Base-by-base conservation (phyloP, 2,329 filamentous ascomycete genomes). In the Trichophyton benhamiae region DNA sequence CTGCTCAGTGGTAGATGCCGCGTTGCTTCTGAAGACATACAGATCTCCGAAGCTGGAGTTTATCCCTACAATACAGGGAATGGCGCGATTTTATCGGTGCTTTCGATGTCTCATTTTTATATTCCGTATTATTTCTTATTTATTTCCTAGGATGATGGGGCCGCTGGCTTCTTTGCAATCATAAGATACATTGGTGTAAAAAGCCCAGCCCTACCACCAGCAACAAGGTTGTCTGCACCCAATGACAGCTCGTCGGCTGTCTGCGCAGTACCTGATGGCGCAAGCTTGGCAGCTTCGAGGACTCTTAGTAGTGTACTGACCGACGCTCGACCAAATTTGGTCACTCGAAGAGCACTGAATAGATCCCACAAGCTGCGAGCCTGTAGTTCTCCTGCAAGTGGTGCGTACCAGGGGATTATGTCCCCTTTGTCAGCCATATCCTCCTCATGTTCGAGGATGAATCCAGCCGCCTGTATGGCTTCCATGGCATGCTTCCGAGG, bases 361-460 rank as follows among this genome's bases (percentile, higher is more conserved):
- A 22, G 3, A 52, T 27, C 46, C 46, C 20, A 52, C 11, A 52
- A 15, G 46, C 46, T 25, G 8, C 22, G 20, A 60, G 46, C 9
- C 22, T 25, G 20, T 3, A 52, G 25, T 15, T 52, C 46, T 6
- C 92, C 91, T 42, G 88, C 86, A 64, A 96, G 79, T 48, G 91
- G 91, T 82, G 89, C 96, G 80, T 95, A 96, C 92, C 92, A 97
- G 3, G 92, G 92, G 61, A 87, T 83, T 22, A 82, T 74, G 75
- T 95, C 89, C 20, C 82, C 80, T 52, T 88, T 81, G 67, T 87
- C 83, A 22, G 94, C 90, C 64, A 97, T 76, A 77, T 97, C 92
- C 77, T 96, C 91, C 73, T 94, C 80, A 74, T 87, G 82, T 68
- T 91, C 78, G 63, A 97, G 76, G 67, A 90, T 83, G 73, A 97